Percentiles rank a stretch among this genome's conserved stretches.
These are phyloP conservation scores for Yarrowia alimentaria DNA, from an alignment of 805 yeast genomes.

Conservation along the genomic window DNA sequence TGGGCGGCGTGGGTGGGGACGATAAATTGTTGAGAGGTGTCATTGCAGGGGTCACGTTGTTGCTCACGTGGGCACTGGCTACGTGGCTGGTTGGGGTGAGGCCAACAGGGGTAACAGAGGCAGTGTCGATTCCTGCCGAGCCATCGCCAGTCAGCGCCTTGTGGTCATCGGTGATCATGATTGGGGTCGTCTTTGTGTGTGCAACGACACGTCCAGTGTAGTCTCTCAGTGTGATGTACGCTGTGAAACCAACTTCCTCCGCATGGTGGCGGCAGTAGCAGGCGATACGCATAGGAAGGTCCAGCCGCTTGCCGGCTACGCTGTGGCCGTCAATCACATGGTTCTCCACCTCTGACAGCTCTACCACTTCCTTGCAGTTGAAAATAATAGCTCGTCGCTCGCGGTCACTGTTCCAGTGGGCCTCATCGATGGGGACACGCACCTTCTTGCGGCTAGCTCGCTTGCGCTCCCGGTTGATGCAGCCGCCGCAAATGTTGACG, in stretches of 20 bases:
- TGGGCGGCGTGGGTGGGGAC: neutral
- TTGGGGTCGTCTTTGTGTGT: constrained; percentile 64
- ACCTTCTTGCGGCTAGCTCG: constrained; percentile 90
- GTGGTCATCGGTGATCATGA: constrained; percentile 94
- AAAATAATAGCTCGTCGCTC: constrained; percentile 82
- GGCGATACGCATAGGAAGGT: constrained; percentile 71
- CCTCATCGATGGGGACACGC: constrained; percentile 68
- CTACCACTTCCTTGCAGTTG: constrained; percentile 84
- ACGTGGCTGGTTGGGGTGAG: too few species aligned
- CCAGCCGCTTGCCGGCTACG: constrained; percentile 42
- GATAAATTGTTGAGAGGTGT: too few species aligned
- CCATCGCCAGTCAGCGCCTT: too few species aligned
- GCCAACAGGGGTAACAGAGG: neutral
- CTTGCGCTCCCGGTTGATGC: constrained; percentile 89
- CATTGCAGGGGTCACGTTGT: neutral
- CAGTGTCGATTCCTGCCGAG: too few species aligned
- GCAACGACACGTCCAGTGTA: constrained; percentile 63
- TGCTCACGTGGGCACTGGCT: neutral
- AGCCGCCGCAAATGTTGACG: constrained; percentile 82
- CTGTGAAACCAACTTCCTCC: constrained; percentile 76
- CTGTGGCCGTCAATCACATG: too few species aligned
- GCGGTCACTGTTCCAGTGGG: constrained; percentile 73
- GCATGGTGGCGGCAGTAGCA: constrained; percentile 96
- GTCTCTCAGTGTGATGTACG: constrained; percentile 55
- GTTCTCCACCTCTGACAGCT: too few species aligned